Evolutionary conservation across 1,139 yeast species (phyloP).

Genomic region (Blastobotrys elegans): DNA sequence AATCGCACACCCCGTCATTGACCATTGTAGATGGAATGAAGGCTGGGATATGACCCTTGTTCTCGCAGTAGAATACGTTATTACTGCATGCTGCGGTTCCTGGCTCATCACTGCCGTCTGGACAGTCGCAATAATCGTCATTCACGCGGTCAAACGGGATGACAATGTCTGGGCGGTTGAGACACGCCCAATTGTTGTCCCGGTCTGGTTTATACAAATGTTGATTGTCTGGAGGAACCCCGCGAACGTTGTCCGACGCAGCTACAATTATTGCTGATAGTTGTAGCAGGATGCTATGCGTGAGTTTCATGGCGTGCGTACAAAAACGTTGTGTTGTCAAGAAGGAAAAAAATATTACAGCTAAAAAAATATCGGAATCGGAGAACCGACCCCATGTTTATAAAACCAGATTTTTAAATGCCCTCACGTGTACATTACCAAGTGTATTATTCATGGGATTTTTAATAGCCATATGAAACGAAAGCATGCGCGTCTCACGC

Average conservation of each 20-base stretch:
- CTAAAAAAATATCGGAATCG: not conserved
- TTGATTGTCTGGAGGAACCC: constrained; percentile 1
- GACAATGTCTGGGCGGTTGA: constrained; percentile 56
- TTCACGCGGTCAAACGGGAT: constrained; percentile 63
- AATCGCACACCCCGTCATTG: constrained; percentile 92
- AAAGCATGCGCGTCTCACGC: too few species aligned
- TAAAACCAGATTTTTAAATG: too few species aligned
- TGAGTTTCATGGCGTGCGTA: not conserved
- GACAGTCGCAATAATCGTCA: constrained; percentile 92
- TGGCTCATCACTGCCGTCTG: constrained; percentile 97
- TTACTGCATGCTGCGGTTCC: constrained; percentile 82
- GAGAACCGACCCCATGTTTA: not conserved
- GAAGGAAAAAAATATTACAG: not conserved
- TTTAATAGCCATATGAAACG: too few species aligned
- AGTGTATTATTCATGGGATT: too few species aligned
- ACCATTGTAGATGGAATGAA: constrained; percentile 50
- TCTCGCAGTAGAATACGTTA: constrained; percentile 66
- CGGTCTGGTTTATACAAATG: constrained; percentile 48
- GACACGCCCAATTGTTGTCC: constrained; percentile 61
- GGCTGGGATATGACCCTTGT: constrained; percentile 54
- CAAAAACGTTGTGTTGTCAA: not conserved
- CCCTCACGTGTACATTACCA: too few species aligned
- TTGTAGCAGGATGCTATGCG: not conserved
- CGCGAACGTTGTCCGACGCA: not conserved
- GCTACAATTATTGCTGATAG: not conserved